Conservation (phyloP, 495 filamentous ascomycete species). For the Monascus purpureus region DNA sequence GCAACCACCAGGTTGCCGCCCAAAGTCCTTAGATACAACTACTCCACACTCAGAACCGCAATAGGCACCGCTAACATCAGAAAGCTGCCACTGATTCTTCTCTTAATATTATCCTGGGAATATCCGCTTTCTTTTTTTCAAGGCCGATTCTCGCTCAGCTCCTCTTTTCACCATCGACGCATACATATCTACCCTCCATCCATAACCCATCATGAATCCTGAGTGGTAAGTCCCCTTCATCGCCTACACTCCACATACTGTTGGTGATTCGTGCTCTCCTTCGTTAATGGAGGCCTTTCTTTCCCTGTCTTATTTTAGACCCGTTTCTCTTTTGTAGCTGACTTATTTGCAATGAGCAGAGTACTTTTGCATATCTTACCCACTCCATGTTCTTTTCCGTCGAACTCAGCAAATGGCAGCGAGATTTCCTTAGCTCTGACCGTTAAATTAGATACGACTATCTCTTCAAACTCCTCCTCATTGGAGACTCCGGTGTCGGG, state of each 20-base stretch:
- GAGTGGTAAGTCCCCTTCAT: conserved; percentile 60
- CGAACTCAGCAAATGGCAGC: conserved; percentile 2
- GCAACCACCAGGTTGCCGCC: conserved; percentile 13
- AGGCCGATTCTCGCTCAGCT: background rate
- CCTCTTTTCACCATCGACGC: conserved; percentile 1
- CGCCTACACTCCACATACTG: background rate
- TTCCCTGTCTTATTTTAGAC: background rate
- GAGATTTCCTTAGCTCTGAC: conserved; percentile 14
- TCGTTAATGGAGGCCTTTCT: background rate
- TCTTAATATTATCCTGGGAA: conserved; percentile 1
- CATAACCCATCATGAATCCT: conserved; percentile 63
- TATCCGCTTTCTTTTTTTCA: conserved; percentile 1
- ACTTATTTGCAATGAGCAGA: background rate
- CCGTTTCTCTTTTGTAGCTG: background rate
- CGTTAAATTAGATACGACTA: conserved; percentile 80
- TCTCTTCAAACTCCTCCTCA: conserved; percentile 99
- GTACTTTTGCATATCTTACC: background rate
- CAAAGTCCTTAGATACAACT: conserved; percentile 1
- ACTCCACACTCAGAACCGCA: background rate
- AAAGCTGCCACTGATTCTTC: conserved; percentile 1
- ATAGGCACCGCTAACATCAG: conserved; percentile 6
- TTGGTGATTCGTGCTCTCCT: too few species aligned
- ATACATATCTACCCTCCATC: conserved; percentile 1
- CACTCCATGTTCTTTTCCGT: background rate
- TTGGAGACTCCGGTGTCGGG: conserved; percentile 98